phyloP scores from a whole-genome alignment of 2,329 filamentous ascomycete species.

The Chalaropsis ovoidea region DNA sequence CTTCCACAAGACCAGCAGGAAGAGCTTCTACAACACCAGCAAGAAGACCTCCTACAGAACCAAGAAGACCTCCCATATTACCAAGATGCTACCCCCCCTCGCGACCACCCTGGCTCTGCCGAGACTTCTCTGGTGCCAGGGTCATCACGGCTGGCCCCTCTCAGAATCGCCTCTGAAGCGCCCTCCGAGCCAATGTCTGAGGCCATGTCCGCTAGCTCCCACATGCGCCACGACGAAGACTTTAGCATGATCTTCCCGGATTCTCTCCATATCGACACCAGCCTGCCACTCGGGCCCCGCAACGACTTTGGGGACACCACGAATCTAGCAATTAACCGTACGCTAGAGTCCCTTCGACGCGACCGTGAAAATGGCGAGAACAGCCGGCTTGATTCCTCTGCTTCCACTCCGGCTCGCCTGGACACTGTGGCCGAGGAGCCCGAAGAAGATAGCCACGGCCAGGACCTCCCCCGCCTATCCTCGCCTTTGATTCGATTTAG shows the following conservation, averaged over 20 bases:
- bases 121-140: neutral
- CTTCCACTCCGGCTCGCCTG: neutral
- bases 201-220: slow-evolving; percentile 21
- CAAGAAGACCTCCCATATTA: neutral
- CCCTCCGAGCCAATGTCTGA: slow-evolving; percentile 18
- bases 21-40: too few species aligned
- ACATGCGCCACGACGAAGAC: slow-evolving; percentile 34
- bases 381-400: neutral
- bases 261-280: slow-evolving; percentile 42
- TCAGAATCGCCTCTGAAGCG: slow-evolving; percentile 8
- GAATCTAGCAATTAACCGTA: slow-evolving; percentile 47
- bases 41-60: too few species aligned
- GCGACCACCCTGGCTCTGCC: neutral
- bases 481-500: slow-evolving; percentile 19
- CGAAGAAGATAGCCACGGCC: slow-evolving; percentile 4
- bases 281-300: slow-evolving; percentile 33
- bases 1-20: neutral
- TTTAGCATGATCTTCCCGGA: slow-evolving; percentile 52
- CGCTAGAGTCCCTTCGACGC: slow-evolving; percentile 37
- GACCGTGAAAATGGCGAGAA: slow-evolving; percentile 19
- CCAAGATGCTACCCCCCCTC: neutral
- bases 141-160: neutral
- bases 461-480: slow-evolving; percentile 8
- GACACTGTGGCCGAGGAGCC: slow-evolving; percentile 15
- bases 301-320: slow-evolving; percentile 47